phyloP scores from a whole-genome alignment of 2,329 filamentous ascomycete species.

The Nemania sp. region DNA sequence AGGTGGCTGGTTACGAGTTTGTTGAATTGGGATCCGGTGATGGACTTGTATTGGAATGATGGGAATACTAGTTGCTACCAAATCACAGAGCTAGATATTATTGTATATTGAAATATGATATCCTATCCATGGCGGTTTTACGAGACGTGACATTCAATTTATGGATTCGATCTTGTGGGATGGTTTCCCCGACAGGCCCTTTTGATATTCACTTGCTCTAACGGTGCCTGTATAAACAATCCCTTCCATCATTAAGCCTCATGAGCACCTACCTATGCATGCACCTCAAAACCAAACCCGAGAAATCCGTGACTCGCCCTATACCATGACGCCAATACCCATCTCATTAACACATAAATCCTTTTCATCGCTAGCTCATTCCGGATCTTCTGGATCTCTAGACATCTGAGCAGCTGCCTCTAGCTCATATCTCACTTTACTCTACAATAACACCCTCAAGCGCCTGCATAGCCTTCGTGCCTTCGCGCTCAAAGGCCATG shows the following conservation, averaged over 20 bases:
- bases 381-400: neutral
- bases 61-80: neutral
- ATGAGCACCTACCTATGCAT: conserved; percentile 11
- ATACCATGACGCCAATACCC: conserved; percentile 22
- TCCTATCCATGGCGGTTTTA: neutral
- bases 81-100: neutral
- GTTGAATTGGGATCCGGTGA: conserved; percentile 68
- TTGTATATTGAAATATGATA: neutral
- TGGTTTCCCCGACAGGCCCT: neutral
- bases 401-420: neutral
- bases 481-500: conserved; percentile 84
- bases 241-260: conserved; percentile 25
- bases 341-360: neutral
- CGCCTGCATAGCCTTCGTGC: conserved; percentile 78
- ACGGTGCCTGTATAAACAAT: neutral
- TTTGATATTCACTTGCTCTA: neutral
- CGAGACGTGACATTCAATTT: neutral
- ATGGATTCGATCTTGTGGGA: no score
- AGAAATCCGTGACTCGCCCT: conserved; percentile 9
- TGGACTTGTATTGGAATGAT: conserved; percentile 58
- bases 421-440: conserved; percentile 37
- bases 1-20: conserved; percentile 58
- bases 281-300: conserved; percentile 1
- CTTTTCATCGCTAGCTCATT: neutral
- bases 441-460: conserved; percentile 78